Evolutionary conservation across 2,329 filamentous ascomycete species (phyloP).

Genomic region (Sarocladium brachiariae): DNA sequence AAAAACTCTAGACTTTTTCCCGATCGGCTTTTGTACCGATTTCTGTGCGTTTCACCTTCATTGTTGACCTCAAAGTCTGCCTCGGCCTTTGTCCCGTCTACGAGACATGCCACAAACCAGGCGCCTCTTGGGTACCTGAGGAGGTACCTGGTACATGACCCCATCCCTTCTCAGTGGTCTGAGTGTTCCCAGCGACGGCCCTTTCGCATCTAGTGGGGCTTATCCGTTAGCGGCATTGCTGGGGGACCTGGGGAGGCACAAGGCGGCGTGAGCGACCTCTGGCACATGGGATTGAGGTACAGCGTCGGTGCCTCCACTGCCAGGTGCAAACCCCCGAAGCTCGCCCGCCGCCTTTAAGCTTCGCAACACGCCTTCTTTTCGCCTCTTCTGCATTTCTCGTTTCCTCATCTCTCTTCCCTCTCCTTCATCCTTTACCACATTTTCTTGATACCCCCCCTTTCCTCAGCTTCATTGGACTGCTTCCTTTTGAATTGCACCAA

Average conservation of each 20-base stretch:
- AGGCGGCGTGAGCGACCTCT: no score
- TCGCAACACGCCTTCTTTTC: conserved; percentile 4
- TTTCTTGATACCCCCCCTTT: conserved; percentile 9
- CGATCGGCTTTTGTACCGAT: background rate
- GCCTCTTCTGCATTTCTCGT: conserved; percentile 6
- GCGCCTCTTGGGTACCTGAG: background rate
- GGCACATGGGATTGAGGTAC: no score
- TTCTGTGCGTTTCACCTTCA: background rate
- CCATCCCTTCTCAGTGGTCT: no score
- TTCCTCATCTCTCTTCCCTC: conserved; percentile 13
- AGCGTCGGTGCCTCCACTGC: no score
- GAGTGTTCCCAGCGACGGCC: background rate
- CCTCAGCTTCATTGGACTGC: no score
- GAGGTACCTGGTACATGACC: background rate
- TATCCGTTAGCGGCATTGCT: background rate
- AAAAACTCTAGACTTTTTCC: no score
- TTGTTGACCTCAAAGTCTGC: background rate
- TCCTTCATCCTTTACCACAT: conserved; percentile 9
- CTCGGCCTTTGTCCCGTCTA: conserved; percentile 6
- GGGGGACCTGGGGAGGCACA: no score
- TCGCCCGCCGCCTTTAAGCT: conserved; percentile 4
- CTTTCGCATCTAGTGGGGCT: background rate
- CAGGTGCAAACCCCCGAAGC: background rate
- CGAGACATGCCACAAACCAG: background rate
- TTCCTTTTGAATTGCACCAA: no score